Conservation (phyloP, 2,329 filamentous ascomycete genomes). For the Penicillium digitatum region DNA sequence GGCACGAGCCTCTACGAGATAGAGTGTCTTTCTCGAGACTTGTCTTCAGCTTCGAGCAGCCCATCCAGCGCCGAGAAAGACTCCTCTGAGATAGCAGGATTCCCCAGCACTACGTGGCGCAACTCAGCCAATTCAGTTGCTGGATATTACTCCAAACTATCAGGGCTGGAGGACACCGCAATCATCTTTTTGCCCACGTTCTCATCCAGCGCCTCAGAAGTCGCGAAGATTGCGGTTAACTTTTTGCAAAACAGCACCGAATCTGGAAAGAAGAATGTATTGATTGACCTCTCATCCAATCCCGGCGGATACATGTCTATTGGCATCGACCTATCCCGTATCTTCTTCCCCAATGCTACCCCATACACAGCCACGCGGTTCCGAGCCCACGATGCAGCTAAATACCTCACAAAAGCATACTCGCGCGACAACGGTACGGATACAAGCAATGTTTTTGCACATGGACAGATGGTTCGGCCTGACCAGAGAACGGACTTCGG, state of each 20-base stretch:
- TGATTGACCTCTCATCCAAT: conserved; percentile 63
- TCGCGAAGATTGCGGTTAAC: conserved; percentile 19
- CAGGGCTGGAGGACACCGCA: conserved; percentile 43
- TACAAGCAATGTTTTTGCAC: conserved; percentile 21
- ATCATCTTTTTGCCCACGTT: conserved; percentile 41
- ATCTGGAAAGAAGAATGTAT: conserved; percentile 55
- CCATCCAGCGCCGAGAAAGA: conserved; percentile 17
- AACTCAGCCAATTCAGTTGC: conserved; percentile 31
- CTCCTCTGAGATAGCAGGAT: conserved; percentile 17
- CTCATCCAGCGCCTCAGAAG: conserved; percentile 15
- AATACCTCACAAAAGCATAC: conserved; percentile 35
- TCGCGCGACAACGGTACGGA: conserved; percentile 14
- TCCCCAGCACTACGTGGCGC: conserved; percentile 21
- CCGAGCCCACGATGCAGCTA: conserved; percentile 42
- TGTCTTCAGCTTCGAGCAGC: conserved; percentile 8
- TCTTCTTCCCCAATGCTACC: conserved; percentile 49
- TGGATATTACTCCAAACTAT: conserved; percentile 46
- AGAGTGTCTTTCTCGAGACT: conserved; percentile 19
- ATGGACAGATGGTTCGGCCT: conserved; percentile 22
- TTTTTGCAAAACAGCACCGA: conserved; percentile 27
- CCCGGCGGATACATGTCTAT: conserved; percentile 52
- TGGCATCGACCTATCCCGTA: conserved; percentile 51
- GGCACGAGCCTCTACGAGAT: conserved; percentile 19
- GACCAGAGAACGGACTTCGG: conserved; percentile 36
- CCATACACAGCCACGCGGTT: conserved; percentile 48